Base-by-base conservation (phyloP, 2,329 filamentous ascomycete genomes). In the Didymella keratinophila region DNA sequence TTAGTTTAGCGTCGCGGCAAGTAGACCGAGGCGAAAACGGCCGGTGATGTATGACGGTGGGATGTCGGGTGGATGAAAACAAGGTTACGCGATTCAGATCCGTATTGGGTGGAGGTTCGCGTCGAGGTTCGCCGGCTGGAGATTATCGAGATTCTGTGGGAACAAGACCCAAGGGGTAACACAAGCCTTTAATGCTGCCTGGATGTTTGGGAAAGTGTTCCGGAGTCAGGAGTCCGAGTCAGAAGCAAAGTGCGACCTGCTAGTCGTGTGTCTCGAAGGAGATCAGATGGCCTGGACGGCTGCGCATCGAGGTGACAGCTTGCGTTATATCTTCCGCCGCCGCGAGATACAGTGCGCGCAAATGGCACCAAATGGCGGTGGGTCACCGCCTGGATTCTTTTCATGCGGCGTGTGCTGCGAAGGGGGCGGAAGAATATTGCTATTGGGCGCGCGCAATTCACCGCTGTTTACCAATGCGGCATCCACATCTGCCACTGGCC, bases 181-280 rank as follows among this genome's bases (percentile, higher is more conserved):
- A 45, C n/a, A n/a, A 45, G 48, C 46, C 25, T 55, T 60, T 56
- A 52, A 43, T 39, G 36, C 36, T 39, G 36, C n/a, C 18, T 20
- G 41, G 41, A 36, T 27, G 57, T 34, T 48, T 52, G 47, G 58
- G 58, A 50, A 41, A 51, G 41, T 54, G 50, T 58, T 39, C 32
- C 50, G 34, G 64, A 62, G 68, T 73, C 70, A 75, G 72, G 68
- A 69, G 72, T 68, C 60, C 60, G 70, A 69, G 70, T 73, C 72
- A 72, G 70, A 71, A 72, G 72, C 67, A 70, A 71, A 59, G 61
- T 68, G 73, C 72, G 70, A 51, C 56, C 20, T 41, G 20, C n/a
- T 23, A 41, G 37, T 41, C 37, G 34, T 50, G 43, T 51, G 54
- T 47, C 54, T 57, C 48, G 48, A 67, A 50, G 63, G 51, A 66